Percentiles rank a stretch among this genome's conserved stretches.
Evolutionary conservation across 805 yeast genomes (phyloP).

Genomic region (Sugiyamaella boreocaroliniensis): DNA sequence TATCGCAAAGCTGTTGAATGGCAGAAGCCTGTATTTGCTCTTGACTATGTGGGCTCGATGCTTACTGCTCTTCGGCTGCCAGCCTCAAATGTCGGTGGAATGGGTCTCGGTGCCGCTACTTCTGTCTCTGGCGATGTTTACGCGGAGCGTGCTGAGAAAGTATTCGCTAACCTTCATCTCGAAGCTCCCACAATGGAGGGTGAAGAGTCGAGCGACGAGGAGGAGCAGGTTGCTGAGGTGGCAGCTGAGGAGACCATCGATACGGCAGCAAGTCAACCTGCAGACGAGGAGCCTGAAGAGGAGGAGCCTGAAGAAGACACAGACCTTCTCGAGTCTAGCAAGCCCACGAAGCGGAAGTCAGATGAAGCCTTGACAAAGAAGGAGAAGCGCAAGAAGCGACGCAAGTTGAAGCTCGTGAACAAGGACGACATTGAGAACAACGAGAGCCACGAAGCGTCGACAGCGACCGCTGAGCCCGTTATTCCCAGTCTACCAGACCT

Average conservation of each 20-base stretch:
- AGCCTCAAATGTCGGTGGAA: neutral
- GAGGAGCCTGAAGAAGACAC: neutral
- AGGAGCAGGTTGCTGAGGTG: conserved; percentile 7
- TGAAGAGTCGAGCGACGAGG: conserved; percentile 5
- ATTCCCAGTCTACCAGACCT: neutral
- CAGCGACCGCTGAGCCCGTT: neutral
- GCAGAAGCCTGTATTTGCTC: conserved; percentile 4
- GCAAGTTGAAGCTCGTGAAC: conserved; percentile 13
- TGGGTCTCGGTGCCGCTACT: neutral
- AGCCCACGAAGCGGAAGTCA: neutral
- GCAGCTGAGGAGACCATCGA: neutral
- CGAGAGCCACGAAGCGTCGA: conserved; percentile 3
- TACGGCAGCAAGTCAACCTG: neutral
- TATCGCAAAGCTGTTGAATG: neutral
- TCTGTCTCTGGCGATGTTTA: conserved; percentile 4
- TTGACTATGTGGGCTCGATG: neutral
- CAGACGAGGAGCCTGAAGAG: conserved; percentile 1
- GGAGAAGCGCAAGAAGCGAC: conserved; percentile 6
- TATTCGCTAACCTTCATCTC: neutral
- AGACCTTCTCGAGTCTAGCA: neutral
- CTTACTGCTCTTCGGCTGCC: neutral
- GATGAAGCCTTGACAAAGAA: neutral
- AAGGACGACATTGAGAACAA: conserved; percentile 2
- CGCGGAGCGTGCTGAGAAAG: neutral
- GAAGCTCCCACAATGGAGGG: conserved; percentile 1